These are phyloP conservation scores for Rhynchospora tenuis DNA, from an alignment of 176 grass and related monocot genomes.

Conservation along the genomic window DNA sequence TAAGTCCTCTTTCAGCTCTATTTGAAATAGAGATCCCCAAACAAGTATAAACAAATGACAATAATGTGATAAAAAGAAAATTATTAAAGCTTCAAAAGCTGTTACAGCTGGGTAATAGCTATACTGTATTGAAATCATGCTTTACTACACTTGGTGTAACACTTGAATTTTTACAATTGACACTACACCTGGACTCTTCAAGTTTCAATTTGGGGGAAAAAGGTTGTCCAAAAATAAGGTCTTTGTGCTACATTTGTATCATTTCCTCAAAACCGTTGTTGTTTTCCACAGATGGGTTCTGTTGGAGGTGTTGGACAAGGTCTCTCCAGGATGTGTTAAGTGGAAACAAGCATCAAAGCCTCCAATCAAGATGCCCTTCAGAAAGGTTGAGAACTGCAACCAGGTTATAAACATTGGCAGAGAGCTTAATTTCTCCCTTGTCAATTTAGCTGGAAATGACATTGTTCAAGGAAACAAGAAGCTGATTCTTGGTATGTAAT, in stretches of 20 bases:
- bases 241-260: conserved; percentile 3
- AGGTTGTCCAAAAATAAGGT: not conserved
- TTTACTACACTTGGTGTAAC: not conserved
- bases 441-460: conserved; percentile 97
- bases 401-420: conserved; percentile 92
- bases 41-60: not conserved
- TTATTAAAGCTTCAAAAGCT: not conserved
- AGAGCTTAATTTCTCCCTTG: conserved; percentile 77
- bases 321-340: conserved; percentile 83
- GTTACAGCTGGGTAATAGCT: not conserved
- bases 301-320: conserved; percentile 95
- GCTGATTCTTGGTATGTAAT: conserved; percentile 78
- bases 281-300: conserved; percentile 87
- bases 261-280: conserved; percentile 17
- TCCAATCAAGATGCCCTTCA: conserved; percentile 91
- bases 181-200: not conserved
- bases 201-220: not conserved
- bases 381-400: conserved; percentile 98
- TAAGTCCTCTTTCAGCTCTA: not conserved
- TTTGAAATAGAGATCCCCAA: not conserved
- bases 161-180: not conserved
- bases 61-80: not conserved
- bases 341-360: conserved; percentile 94
- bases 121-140: not conserved
- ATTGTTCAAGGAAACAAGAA: conserved; percentile 99